Percentiles rank a stretch among this genome's conserved stretches.
Evolutionary conservation across 164 flowering plant species (phyloP).

Genomic region (Nymphaea thermarum): DNA sequence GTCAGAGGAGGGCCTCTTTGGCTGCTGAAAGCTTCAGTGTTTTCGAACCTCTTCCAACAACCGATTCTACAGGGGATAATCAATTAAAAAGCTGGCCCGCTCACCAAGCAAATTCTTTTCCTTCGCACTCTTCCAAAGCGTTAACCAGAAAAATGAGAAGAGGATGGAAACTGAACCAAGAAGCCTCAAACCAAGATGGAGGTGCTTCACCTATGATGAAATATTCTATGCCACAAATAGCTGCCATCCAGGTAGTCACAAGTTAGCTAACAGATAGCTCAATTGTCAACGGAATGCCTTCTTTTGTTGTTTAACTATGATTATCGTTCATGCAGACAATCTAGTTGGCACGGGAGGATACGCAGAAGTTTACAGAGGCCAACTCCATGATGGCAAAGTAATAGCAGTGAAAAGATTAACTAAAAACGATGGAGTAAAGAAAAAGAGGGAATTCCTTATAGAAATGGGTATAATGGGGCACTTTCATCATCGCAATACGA

Average conservation of each 20-base stretch:
- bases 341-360: too few species aligned
- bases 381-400: neutral
- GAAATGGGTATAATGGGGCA: constrained; percentile 26
- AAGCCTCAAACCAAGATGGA: neutral
- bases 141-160: too few species aligned
- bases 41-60: too few species aligned
- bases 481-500: constrained; percentile 67
- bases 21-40: too few species aligned
- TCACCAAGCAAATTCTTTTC: too few species aligned
- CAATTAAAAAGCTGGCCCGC: too few species aligned
- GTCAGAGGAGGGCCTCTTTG: too few species aligned
- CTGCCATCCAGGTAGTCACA: neutral
- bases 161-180: too few species aligned
- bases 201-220: neutral
- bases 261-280: neutral
- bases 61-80: too few species aligned
- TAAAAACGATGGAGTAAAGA: neutral
- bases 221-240: neutral
- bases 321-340: too few species aligned
- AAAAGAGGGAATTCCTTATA: neutral
- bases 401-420: neutral
- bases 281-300: neutral
- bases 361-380: too few species aligned
- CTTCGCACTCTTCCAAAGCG: too few species aligned
- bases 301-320: neutral